Conservation (phyloP, 306 rosid species). For the Vicia sativa region DNA sequence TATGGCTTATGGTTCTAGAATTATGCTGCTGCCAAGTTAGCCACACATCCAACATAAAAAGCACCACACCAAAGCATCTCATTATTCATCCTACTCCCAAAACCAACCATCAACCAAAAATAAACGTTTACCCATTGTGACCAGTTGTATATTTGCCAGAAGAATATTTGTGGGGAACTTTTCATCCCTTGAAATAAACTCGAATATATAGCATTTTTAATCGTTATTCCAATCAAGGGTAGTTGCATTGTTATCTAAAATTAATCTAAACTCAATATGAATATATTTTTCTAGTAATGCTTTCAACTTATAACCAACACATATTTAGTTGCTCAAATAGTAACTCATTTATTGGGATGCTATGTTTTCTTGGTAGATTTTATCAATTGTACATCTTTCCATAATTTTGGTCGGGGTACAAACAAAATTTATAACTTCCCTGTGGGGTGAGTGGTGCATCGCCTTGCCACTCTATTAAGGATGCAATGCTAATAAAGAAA, state of each 20-base stretch:
- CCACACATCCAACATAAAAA: not conserved
- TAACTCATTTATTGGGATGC: not conserved
- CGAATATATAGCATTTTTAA: not conserved
- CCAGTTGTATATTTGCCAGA: not conserved
- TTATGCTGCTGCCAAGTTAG: not conserved
- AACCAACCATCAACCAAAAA: not conserved
- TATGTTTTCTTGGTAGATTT: not conserved
- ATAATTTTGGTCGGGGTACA: not conserved
- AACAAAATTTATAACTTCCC: slow-evolving; percentile 4
- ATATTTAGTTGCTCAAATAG: not conserved
- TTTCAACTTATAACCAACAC: not conserved
- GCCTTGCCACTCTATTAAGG: not conserved
- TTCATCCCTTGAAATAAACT: not conserved
- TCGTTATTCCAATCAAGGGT: not conserved
- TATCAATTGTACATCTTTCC: not conserved
- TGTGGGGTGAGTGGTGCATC: not conserved
- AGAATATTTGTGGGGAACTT: not conserved
- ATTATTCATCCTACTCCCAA: not conserved
- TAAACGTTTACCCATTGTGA: not conserved
- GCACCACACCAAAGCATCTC: slow-evolving; percentile 9
- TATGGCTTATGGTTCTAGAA: slow-evolving; percentile 1
- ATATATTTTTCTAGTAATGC: not conserved
- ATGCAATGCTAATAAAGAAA: slow-evolving; percentile 2
- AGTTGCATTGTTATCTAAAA: not conserved
- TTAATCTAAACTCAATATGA: no score